Evolutionary conservation across 2,329 filamentous ascomycete species (phyloP).

Genomic region (Gnomoniopsis smithogilvyi): DNA sequence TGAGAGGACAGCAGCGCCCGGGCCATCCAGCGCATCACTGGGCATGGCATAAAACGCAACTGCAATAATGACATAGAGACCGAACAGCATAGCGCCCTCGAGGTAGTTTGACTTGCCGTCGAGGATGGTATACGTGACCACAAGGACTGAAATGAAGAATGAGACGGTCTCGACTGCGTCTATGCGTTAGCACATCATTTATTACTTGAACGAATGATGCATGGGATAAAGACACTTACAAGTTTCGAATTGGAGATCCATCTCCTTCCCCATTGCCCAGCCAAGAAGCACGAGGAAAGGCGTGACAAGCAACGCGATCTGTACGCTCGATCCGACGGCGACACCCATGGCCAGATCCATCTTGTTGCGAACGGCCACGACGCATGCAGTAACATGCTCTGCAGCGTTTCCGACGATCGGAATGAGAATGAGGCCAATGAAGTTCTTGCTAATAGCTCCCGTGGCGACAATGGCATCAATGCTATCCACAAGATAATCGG

Average conservation of each 20-base stretch:
- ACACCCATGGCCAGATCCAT: conserved; percentile 76
- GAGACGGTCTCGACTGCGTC: conserved; percentile 66
- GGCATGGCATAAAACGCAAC: conserved; percentile 58
- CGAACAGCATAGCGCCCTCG: conserved; percentile 68
- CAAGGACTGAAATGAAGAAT: conserved; percentile 71
- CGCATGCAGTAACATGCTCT: conserved; percentile 77
- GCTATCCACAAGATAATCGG: conserved; percentile 68
- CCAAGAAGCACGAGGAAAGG: conserved; percentile 77
- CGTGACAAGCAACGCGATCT: conserved; percentile 79
- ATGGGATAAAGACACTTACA: conserved; percentile 35
- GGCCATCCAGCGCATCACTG: conserved; percentile 42
- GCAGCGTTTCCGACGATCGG: conserved; percentile 79
- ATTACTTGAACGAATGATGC: neutral
- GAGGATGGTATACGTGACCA: conserved; percentile 73
- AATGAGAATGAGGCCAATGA: conserved; percentile 76
- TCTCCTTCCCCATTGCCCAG: conserved; percentile 70
- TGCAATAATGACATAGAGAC: conserved; percentile 58
- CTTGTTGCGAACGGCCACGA: conserved; percentile 75
- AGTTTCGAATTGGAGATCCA: conserved; percentile 78
- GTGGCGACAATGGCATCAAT: conserved; percentile 63
- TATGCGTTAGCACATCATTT: conserved; percentile 19
- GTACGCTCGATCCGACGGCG: conserved; percentile 77
- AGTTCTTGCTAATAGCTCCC: conserved; percentile 72
- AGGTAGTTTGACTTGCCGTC: conserved; percentile 84
- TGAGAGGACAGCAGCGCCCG: conserved; percentile 10